phyloP scores from a whole-genome alignment of 495 filamentous ascomycete genomes.

The Aspergillus biplanus region DNA sequence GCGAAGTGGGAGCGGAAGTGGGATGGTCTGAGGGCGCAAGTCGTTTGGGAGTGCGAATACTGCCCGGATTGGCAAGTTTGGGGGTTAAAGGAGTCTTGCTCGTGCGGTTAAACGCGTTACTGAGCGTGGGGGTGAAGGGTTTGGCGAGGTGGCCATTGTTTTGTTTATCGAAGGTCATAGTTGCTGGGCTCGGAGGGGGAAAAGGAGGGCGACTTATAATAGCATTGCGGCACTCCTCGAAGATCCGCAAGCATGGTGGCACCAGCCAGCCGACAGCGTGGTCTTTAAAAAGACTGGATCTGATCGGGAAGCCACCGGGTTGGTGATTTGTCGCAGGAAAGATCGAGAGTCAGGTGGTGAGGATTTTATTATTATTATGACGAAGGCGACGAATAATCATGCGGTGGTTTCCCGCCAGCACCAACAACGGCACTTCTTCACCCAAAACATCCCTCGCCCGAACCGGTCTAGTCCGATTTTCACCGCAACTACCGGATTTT shows the following conservation, averaged over 20 bases:
- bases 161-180: constrained; percentile 61
- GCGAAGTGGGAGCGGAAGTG: constrained; percentile 34
- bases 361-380: constrained; percentile 6
- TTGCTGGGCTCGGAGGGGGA: constrained; percentile 37
- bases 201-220: constrained; percentile 40
- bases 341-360: background rate
- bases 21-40: constrained; percentile 41
- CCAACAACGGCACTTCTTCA: background rate
- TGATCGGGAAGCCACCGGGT: constrained; percentile 6
- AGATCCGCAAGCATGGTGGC: constrained; percentile 44
- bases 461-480: constrained; percentile 5
- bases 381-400: constrained; percentile 5
- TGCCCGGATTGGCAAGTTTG: constrained; percentile 48
- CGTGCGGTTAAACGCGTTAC: constrained; percentile 46
- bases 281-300: background rate
- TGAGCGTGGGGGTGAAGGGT: constrained; percentile 56
- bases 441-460: constrained; percentile 4
- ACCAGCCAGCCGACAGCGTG: constrained; percentile 26
- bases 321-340: background rate
- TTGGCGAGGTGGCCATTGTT: constrained; percentile 45
- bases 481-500: background rate
- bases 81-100: constrained; percentile 53
- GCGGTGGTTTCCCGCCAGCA: background rate
- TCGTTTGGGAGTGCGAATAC: constrained; percentile 38
- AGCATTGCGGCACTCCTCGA: constrained; percentile 44